Percentiles rank a stretch among this genome's conserved stretches.
phyloP scores from a whole-genome alignment of 208 protist species.

The Wallacemonas sp. region DNA sequence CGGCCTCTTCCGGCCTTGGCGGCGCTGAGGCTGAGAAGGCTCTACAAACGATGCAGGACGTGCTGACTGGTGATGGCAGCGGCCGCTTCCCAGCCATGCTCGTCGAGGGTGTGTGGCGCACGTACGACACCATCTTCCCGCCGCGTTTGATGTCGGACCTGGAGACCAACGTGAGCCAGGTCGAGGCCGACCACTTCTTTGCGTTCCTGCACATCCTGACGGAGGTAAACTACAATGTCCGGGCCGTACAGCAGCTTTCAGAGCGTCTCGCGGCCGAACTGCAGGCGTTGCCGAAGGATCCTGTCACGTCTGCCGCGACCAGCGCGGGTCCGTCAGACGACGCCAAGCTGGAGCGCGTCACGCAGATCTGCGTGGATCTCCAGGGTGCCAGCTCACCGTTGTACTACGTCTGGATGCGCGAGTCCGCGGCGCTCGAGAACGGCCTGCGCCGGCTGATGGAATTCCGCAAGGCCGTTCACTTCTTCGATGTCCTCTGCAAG shows the following conservation, averaged over 20 bases:
- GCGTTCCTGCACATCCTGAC: slow-evolving; percentile 49
- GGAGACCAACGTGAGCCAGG: slow-evolving; percentile 22
- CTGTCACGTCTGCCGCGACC: slow-evolving; percentile 18
- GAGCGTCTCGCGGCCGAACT: slow-evolving; percentile 33
- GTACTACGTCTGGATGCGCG: slow-evolving; percentile 76
- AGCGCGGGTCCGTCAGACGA: slow-evolving; percentile 6
- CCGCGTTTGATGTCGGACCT: slow-evolving; percentile 33
- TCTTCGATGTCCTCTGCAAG: slow-evolving; percentile 52
- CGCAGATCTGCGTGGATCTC: slow-evolving; percentile 53
- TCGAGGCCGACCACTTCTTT: slow-evolving; percentile 45
- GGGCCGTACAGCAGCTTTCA: slow-evolving; percentile 33
- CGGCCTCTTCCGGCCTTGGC: neutral
- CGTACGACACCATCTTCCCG: slow-evolving; percentile 67
- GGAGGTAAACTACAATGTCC: slow-evolving; percentile 59
- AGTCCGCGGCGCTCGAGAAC: slow-evolving; percentile 60
- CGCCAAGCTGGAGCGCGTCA: slow-evolving; percentile 19
- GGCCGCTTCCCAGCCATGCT: slow-evolving; percentile 49
- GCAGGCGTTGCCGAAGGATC: slow-evolving; percentile 12
- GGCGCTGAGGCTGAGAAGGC: slow-evolving; percentile 22
- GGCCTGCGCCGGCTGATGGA: slow-evolving; percentile 77
- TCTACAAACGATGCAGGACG: slow-evolving; percentile 30
- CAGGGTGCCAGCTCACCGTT: slow-evolving; percentile 58
- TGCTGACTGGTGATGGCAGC: slow-evolving; percentile 36
- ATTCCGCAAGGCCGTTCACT: slow-evolving; percentile 56
- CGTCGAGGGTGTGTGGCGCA: slow-evolving; percentile 70